Evolutionary conservation across 2,329 filamentous ascomycete species (phyloP), one percentile per base, ranked within the genome.

Genomic region (Xylariaceae sp.): DNA sequence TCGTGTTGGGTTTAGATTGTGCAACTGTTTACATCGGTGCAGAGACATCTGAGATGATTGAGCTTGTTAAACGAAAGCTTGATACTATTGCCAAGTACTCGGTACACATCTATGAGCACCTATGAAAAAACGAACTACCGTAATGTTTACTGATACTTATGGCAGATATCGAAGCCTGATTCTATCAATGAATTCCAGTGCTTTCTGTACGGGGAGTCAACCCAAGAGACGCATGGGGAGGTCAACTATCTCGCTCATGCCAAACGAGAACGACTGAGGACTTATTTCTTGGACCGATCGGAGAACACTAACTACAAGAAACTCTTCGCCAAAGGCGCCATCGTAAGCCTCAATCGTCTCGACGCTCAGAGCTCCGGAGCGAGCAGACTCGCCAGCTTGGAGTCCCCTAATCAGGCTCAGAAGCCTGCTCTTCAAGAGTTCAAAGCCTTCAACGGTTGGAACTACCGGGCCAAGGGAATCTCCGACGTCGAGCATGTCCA

Each of bases 1-100:
- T 58, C 19, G n/a, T 44, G 9, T n/a, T 34, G 3, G 45, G 43
- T 31, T 36, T 29, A 9, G 37, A 53, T 12, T 34, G 38, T 17
- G 16, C 36, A 9, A 40, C 38, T 9, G 37, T 47, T 7, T 53
- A 54, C 11, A 45, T 59, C 18, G 55, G 55, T 2, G 56, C 51
- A 11, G 16, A 49, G 7, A 38, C 39, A 3, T 13, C 19, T 8
- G 35, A 49, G 9, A 19, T 24, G 4, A 13, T 51, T 3, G 31
- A 16, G 6, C 18, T 29, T 11, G 49, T 22, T n/a, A 44, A 52
- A 38, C 37, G 29, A 19, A 59, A 57, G 41, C 45, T 59, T 7
- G 38, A 42, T 15, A 53, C 42, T 2, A 13, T 59, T 18, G 41
- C 43, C 4, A 44, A 38, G 18, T 50, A 52, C 17, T 46, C 44